A percentile compares a stretch with the other conserved stretches of the same genome.
Conservation (phyloP, 148 eudicot genomes). For the Dianthus caryophyllus region DNA sequence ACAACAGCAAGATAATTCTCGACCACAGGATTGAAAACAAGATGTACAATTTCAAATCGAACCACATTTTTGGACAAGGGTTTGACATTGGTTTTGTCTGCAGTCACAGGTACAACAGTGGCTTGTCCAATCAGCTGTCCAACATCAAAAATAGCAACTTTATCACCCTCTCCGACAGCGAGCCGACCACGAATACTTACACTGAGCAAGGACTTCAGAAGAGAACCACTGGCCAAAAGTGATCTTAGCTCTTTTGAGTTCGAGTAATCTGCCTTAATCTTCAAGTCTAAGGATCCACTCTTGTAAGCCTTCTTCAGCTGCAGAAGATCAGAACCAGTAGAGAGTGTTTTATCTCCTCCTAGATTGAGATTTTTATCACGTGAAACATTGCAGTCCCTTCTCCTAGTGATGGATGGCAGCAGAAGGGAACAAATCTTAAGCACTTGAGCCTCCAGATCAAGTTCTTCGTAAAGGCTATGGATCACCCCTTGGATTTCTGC, state of each 20-base stretch:
- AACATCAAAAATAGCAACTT: conserved; percentile 96
- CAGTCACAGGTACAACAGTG: conserved; percentile 88
- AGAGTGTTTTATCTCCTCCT: conserved; percentile 63
- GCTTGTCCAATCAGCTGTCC: conserved; percentile 99
- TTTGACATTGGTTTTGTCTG: conserved; percentile 97
- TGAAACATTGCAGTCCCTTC: conserved; percentile 66
- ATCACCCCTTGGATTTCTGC: conserved; percentile 62
- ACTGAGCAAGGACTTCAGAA: conserved; percentile 90
- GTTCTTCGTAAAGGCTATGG: conserved; percentile 68
- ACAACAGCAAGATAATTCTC: conserved; percentile 98
- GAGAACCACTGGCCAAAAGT: conserved; percentile 84
- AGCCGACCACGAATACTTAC: conserved; percentile 89
- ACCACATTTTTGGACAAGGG: conserved; percentile 91
- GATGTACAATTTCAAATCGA: conserved; percentile 97
- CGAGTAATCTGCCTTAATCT: conserved; percentile 95
- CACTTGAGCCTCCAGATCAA: conserved; percentile 75
- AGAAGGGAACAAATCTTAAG: conserved; percentile 65
- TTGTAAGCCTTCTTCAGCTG: conserved; percentile 96
- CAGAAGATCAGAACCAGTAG: conserved; percentile 60
- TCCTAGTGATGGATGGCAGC: conserved; percentile 64
- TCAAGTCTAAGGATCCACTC: conserved; percentile 92
- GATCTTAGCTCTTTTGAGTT: conserved; percentile 92
- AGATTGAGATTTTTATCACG: conserved; percentile 56
- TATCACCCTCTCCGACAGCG: conserved; percentile 99
- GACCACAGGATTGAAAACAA: conserved; percentile 75